Evolutionary conservation across 331 rosid species (phyloP).

Genomic region (Erythrophleum ivorense): DNA sequence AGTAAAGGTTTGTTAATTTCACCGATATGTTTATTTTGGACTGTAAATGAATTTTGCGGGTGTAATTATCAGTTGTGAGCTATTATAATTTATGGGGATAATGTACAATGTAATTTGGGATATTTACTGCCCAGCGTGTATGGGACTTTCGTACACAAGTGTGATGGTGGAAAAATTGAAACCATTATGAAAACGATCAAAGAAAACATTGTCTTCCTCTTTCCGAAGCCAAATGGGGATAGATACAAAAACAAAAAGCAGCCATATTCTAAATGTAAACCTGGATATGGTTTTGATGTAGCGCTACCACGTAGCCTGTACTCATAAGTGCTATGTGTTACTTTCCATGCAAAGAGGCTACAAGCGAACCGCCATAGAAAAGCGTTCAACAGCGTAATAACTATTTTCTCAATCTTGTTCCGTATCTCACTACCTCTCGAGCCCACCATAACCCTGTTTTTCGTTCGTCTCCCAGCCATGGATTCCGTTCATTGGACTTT

Average conservation of each 20-base stretch:
- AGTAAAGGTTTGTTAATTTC: not conserved
- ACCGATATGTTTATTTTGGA: not conserved
- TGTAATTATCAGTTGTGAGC: not conserved
- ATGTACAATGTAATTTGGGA: not conserved
- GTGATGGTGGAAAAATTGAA: too few species aligned
- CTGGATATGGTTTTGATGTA: not conserved
- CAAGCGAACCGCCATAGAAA: not conserved
- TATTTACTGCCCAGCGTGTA: too few species aligned
- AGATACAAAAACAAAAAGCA: too few species aligned
- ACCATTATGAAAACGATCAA: too few species aligned
- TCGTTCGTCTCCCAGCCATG: conserved; percentile 25
- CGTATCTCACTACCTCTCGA: too few species aligned
- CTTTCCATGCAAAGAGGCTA: conserved; percentile 44
- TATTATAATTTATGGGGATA: too few species aligned
- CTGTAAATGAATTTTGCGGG: not conserved
- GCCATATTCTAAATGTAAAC: too few species aligned
- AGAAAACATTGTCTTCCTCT: not conserved
- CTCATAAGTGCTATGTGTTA: conserved; percentile 40
- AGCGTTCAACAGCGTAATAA: not conserved
- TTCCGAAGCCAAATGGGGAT: not conserved
- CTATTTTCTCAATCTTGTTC: not conserved
- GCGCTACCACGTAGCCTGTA: not conserved
- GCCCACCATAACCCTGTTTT: not conserved
- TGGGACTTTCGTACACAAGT: too few species aligned
- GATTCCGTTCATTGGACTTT: conserved; percentile 33